phyloP scores from a whole-genome alignment of 192 early-diverging fungal genomes.

The Glomus cerebriforme region DNA sequence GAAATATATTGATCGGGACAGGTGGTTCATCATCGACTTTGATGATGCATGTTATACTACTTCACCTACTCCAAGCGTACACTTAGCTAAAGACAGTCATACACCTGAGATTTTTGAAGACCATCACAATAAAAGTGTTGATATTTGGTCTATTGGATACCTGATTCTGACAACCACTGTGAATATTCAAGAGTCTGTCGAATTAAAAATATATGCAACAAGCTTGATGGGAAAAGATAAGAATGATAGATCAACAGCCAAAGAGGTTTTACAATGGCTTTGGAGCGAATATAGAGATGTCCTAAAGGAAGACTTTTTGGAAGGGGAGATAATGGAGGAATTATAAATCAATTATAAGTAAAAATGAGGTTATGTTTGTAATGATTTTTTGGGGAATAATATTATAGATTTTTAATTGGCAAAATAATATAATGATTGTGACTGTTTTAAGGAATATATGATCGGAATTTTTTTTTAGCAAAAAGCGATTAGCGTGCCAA shows the following conservation, averaged over 20 bases:
- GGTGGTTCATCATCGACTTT: conserved; percentile 24
- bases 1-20: conserved; percentile 25
- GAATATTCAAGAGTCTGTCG: neutral
- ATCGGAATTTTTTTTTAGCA: no score
- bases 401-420: no score
- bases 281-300: conserved; percentile 4
- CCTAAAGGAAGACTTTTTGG: neutral
- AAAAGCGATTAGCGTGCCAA: no score
- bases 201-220: neutral
- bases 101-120: conserved; percentile 14
- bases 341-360: no score
- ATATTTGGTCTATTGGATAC: conserved; percentile 28
- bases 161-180: neutral
- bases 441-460: no score
- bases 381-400: no score
- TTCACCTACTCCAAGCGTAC: conserved; percentile 6
- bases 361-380: no score
- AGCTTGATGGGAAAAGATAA: neutral
- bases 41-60: conserved; percentile 22
- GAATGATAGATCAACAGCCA: conserved; percentile 20
- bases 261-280: conserved; percentile 23
- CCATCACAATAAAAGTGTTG: conserved; percentile 15
- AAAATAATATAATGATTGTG: no score
- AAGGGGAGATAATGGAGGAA: no score
- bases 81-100: conserved; percentile 2